Evolutionary conservation across 2,329 filamentous ascomycete species (phyloP).

Genomic region (Cercospora citrullina): DNA sequence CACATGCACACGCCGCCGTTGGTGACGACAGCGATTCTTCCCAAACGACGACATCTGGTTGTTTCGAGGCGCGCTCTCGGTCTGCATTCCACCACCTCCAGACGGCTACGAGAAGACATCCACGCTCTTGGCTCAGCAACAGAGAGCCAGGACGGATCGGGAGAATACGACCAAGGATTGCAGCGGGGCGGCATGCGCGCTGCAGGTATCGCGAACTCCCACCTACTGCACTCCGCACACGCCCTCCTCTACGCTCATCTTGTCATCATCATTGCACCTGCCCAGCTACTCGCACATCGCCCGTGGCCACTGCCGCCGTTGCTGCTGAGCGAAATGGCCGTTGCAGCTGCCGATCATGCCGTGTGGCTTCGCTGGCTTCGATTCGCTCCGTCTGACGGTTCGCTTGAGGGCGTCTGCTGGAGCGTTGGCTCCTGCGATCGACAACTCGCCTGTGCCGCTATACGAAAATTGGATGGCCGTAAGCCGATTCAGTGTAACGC

Average conservation of each 20-base stretch:
- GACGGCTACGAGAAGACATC: no score
- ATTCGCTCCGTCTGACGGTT: background rate
- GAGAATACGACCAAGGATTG: background rate
- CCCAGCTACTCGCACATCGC: background rate
- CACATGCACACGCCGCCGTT: background rate
- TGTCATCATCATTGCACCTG: background rate
- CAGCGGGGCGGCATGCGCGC: background rate
- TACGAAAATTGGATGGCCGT: background rate
- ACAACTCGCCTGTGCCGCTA: background rate
- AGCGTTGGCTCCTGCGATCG: constrained; percentile 1
- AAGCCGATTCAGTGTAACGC: background rate
- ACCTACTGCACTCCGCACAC: background rate
- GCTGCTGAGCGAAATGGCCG: background rate
- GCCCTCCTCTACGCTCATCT: background rate
- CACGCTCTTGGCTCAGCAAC: background rate
- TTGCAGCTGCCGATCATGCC: background rate
- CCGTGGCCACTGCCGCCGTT: background rate
- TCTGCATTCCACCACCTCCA: background rate
- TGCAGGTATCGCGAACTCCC: background rate
- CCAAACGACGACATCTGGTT: background rate
- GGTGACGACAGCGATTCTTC: background rate
- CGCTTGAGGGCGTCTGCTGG: background rate
- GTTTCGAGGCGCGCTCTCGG: background rate
- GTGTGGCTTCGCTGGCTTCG: background rate
- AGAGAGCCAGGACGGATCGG: background rate